Percentiles rank a stretch among this genome's conserved stretches.
phyloP scores from a whole-genome alignment of 2,329 filamentous ascomycete species.

The Claviceps sp. region DNA sequence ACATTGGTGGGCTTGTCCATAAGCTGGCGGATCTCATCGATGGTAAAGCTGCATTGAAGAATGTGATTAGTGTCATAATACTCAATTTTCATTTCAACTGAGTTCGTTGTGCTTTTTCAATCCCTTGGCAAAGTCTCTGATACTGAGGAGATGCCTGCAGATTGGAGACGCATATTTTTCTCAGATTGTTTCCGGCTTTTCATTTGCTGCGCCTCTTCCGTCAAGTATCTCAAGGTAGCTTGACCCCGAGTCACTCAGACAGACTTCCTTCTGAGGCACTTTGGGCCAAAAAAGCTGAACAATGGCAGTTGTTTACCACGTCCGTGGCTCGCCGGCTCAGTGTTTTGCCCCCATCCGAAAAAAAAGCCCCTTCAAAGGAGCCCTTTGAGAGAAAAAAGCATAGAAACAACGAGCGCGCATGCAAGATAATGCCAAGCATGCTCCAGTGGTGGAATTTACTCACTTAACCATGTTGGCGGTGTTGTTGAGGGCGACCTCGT shows the following conservation, averaged over 20 bases:
- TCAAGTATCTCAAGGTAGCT: no score
- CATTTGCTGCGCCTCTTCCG: no score
- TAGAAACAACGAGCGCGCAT: neutral
- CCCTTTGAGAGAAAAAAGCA: no score
- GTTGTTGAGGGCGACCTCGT: slow-evolving; percentile 36
- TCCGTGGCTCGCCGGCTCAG: neutral
- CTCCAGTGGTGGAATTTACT: slow-evolving; percentile 32
- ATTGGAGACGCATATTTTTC: no score
- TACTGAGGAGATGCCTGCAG: no score
- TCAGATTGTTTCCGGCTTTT: no score
- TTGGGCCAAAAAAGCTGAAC: no score
- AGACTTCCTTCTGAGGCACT: no score
- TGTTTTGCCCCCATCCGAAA: neutral
- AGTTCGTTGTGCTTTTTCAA: no score
- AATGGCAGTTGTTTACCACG: neutral
- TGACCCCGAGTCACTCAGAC: no score
- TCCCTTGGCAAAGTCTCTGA: no score
- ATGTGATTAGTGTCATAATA: slow-evolving; percentile 1
- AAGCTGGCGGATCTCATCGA: slow-evolving; percentile 74
- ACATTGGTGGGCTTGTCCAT: slow-evolving; percentile 71
- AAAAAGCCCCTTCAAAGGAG: no score
- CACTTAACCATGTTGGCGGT: slow-evolving; percentile 99
- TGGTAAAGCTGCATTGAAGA: slow-evolving; percentile 66
- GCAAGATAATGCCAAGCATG: neutral
- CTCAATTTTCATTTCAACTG: neutral